These are phyloP conservation scores for Pyrenula aspistea DNA, from an alignment of 495 filamentous ascomycete genomes.

Conservation along the genomic window DNA sequence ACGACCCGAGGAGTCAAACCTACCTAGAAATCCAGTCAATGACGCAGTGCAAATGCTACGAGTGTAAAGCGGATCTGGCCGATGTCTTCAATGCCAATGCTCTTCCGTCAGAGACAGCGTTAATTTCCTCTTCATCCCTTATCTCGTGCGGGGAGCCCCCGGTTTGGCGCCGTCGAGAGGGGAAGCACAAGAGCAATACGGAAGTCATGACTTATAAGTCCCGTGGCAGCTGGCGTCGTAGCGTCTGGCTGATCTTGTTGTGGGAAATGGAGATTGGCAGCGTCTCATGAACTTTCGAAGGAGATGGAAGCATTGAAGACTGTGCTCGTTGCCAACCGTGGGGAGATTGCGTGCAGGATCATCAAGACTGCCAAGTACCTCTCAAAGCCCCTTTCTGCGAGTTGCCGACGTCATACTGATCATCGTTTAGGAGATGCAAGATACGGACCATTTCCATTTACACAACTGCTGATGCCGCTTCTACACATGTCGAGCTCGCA, in stretches of 20 bases:
- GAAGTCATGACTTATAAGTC: conserved; percentile 6
- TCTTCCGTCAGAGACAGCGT: too few relatives aligned
- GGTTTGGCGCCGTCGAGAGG: neutral
- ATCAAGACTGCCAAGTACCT: conserved; percentile 26
- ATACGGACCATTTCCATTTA: conserved; percentile 42
- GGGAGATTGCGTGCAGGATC: conserved; percentile 42
- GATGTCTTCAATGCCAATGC: too few relatives aligned
- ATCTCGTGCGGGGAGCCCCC: neutral
- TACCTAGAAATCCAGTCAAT: too few relatives aligned
- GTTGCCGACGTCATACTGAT: conserved; percentile 1
- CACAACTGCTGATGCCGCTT: conserved; percentile 41
- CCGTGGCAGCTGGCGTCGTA: too few relatives aligned
- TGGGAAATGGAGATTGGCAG: neutral
- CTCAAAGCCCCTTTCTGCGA: neutral
- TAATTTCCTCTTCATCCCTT: too few relatives aligned
- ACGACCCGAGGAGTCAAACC: too few relatives aligned
- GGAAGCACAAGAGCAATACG: neutral
- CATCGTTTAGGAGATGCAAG: conserved; percentile 17
- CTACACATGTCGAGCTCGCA: conserved; percentile 38
- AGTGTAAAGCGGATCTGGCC: too few relatives aligned
- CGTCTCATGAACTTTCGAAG: neutral
- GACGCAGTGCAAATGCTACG: too few relatives aligned
- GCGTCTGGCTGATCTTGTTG: neutral
- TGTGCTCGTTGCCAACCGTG: conserved; percentile 40
- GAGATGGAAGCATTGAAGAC: conserved; percentile 24